Evolutionary conservation across 1,284 basidiomycete species (phyloP), one percentile per base, ranked within the genome.

Genomic region (Chiua sp.): DNA sequence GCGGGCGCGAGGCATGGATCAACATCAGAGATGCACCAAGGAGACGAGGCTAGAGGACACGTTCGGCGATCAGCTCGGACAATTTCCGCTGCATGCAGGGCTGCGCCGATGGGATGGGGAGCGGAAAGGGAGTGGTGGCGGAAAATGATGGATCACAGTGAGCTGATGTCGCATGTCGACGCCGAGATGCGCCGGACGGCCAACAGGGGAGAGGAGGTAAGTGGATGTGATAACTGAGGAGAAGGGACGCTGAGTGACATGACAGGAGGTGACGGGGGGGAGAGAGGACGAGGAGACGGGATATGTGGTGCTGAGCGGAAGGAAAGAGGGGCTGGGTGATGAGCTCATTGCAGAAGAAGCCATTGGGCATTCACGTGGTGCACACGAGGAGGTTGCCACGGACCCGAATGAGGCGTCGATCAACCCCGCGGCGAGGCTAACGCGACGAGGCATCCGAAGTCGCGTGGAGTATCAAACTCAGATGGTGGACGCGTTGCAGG

Each of bases 221-320:
- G 80, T 68, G 16, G 33, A 23, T 50, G 33, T 26, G 53, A 12
- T 46, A 55, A 32, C 12, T 44, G 13, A 10, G 16, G 51, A n/a
- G 53, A 51, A 39, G 28, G 42, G 22, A n/a, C 20, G 48, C 60
- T 64, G 57, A 69, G 51, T 51, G 58, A 47, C 15, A 51, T 56
- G 73, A 35, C 60, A 83, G 81, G 67, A 70, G 15, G 47, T 63
- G 33, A 63, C 51, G 11, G 32, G 33, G 20, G 65, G 69, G 20
- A 77, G 79, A 11, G 67, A 72, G 2, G 88, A 92, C 70, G 90
- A 91, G 66, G 84, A 87, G 70, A 67, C 84, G 22, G 89, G 87
- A 3, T 76, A 85, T 62, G 63, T 67, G 16, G 75, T 80, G 56
- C 66, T 92, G 51, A 64, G 73, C 63, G 39, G 60, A 44, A n/a